These are phyloP conservation scores for Aspergillus campestris DNA, from an alignment of 495 filamentous ascomycete genomes.

Conservation along the genomic window DNA sequence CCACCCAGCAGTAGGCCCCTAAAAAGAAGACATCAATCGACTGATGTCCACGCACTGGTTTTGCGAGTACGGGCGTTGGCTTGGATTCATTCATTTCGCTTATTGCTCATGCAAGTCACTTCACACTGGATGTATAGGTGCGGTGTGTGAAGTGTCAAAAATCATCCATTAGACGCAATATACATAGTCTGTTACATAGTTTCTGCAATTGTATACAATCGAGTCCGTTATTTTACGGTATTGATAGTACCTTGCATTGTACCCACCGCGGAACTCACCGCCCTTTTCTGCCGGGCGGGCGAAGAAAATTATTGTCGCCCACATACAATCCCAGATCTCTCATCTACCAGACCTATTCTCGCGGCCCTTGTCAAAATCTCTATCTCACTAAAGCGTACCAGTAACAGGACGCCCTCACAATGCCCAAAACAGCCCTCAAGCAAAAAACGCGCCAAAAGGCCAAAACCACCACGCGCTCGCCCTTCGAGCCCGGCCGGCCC, in stretches of 20 bases:
- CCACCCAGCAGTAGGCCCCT: not conserved
- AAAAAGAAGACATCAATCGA: no score
- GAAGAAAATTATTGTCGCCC: slow-evolving; percentile 22
- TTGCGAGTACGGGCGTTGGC: no score
- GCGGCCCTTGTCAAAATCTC: not conserved
- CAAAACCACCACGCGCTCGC: slow-evolving; percentile 15
- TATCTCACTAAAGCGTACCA: not conserved
- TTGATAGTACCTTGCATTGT: not conserved
- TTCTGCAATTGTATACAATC: no score
- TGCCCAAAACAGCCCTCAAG: slow-evolving; percentile 26
- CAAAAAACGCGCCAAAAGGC: slow-evolving; percentile 23
- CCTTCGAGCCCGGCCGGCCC: slow-evolving; percentile 15
- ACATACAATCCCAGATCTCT: not conserved
- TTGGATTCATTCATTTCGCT: no score
- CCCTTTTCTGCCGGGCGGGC: slow-evolving; percentile 13
- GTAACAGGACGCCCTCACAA: slow-evolving; percentile 6
- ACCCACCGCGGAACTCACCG: slow-evolving; percentile 16
- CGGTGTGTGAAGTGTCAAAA: no score
- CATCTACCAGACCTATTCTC: not conserved
- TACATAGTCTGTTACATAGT: no score
- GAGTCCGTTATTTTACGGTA: no score
- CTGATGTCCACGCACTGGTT: no score
- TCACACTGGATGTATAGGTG: no score
- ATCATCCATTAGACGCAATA: no score
- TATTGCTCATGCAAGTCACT: no score